phyloP scores from a whole-genome alignment of 352 stramenopile genomes.

The Saprolegnia diclina region DNA sequence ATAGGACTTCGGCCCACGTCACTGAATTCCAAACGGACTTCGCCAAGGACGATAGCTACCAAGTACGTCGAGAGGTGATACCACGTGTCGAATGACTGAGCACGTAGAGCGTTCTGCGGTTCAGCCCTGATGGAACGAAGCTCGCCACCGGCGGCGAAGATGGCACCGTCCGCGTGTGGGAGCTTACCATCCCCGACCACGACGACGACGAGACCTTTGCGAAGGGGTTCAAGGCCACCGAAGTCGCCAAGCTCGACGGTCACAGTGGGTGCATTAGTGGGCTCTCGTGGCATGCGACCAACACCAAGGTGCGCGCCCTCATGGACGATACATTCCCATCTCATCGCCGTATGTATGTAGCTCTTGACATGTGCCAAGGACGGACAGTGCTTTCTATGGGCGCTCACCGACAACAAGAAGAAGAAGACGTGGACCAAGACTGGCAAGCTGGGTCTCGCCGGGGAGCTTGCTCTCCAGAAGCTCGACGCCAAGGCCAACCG shows the following conservation, averaged over 20 bases:
- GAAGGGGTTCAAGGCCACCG: neutral
- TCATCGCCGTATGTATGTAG: too few species aligned
- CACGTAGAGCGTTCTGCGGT: slow-evolving; percentile 5
- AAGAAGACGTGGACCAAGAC: neutral
- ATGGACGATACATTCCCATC: too few species aligned
- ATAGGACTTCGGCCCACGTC: neutral
- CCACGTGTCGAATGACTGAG: neutral
- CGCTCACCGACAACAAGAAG: neutral
- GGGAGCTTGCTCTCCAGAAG: neutral
- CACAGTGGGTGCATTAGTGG: slow-evolving; percentile 15
- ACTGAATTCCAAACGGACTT: slow-evolving; percentile 11
- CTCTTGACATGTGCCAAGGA: slow-evolving; percentile 13
- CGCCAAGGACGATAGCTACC: slow-evolving; percentile 1
- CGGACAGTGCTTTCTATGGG: slow-evolving; percentile 9
- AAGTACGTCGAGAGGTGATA: neutral
- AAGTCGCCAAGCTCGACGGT: neutral
- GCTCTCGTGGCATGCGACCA: neutral
- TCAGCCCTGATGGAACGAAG: slow-evolving; percentile 2
- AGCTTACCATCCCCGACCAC: neutral
- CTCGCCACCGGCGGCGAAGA: slow-evolving; percentile 6
- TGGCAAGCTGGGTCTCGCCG: neutral
- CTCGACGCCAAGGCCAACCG: neutral
- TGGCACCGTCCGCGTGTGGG: neutral
- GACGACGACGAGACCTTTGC: slow-evolving; percentile 27
- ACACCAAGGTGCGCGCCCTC: neutral